Base-by-base conservation (phyloP, 345 rosid species). In the Bretschneidera sinensis region DNA sequence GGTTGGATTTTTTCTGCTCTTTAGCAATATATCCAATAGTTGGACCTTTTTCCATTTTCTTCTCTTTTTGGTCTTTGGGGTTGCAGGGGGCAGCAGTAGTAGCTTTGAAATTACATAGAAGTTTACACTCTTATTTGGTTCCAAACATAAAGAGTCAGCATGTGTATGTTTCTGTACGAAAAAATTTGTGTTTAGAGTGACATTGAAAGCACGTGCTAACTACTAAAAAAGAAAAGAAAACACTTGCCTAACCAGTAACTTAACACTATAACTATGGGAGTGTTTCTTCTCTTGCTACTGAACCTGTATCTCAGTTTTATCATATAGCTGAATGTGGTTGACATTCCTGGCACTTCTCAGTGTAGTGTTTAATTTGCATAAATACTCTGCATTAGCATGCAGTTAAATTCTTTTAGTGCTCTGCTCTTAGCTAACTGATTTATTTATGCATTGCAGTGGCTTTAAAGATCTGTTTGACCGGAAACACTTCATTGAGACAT, bases 381-480 rank as follows among this genome's bases (percentile, higher is more conserved):
- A 60, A 10, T 43, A 24, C 13, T 20, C 20, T 24, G 13, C 10
- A 24, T 39, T 31, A 13, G 11, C 54, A 17, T 31, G 33, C 59
- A 17, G 28, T 48, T 33, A 20, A 57, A 39, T 64, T 68, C 57
- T 54, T 43, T 25, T 54, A 24, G 21, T 64, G 51, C 13, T 68
- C 47, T 63, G 34, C 57, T 19, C 56, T 21, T 56, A 51, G 35
- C 55, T 60, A 52, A 58, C 55, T 17, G 51, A 21, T 62, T 50
- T 63, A 17, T 11, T 69, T 28, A 7, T 22, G 5, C 66, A 28
- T 71, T 67, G 76, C 80, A 94, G 97, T 71, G 96, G 80, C 71
- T 90, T 94, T 70, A 90, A 94, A 74, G 96, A 94, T 84, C 78
- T 90, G 18, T 90, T 94, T 86, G 83, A 90, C 67, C 88, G 99